A percentile compares a stretch with the other conserved stretches of the same genome.
Evolutionary conservation across 139 green algal species (phyloP).

Genomic region (Coccomyxa sp.): DNA sequence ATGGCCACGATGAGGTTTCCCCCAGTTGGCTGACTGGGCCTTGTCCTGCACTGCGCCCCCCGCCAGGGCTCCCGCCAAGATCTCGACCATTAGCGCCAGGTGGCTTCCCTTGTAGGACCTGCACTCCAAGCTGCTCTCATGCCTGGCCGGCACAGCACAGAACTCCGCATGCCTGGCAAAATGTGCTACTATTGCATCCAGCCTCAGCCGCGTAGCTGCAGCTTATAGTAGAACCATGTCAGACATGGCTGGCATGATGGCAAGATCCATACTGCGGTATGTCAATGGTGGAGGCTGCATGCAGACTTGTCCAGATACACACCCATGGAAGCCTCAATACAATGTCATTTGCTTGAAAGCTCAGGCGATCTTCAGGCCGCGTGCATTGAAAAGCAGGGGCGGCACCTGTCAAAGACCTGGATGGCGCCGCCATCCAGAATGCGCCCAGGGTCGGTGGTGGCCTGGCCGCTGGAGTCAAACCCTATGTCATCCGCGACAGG

Average conservation of each 20-base stretch:
- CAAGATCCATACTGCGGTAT: background rate
- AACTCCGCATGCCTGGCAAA: too few relatives aligned
- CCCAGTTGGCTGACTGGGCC: slow-evolving; percentile 66
- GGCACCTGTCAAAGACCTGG: slow-evolving; percentile 61
- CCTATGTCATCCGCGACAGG: slow-evolving; percentile 58
- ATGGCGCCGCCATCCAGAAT: slow-evolving; percentile 67
- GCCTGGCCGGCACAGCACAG: background rate
- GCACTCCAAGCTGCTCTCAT: background rate
- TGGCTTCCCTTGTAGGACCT: slow-evolving; percentile 62
- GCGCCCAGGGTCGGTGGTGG: slow-evolving; percentile 61
- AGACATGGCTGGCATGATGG: background rate
- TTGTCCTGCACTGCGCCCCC: slow-evolving; percentile 70
- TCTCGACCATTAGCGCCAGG: slow-evolving; percentile 74
- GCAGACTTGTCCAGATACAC: too few relatives aligned
- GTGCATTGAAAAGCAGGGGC: background rate
- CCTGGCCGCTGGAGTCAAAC: slow-evolving; percentile 43
- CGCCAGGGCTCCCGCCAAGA: slow-evolving; percentile 66
- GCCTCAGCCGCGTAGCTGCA: too few relatives aligned
- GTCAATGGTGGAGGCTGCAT: too few relatives aligned
- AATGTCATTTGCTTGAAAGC: too few relatives aligned
- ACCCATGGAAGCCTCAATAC: too few relatives aligned
- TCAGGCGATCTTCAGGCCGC: too few relatives aligned
- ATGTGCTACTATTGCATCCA: too few relatives aligned
- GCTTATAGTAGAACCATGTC: background rate
- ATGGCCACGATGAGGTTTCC: slow-evolving; percentile 69